Percentiles rank a stretch among this genome's conserved stretches.
Conservation (phyloP, 768 basidiomycete genomes). For the Chalciporus chontae region DNA sequence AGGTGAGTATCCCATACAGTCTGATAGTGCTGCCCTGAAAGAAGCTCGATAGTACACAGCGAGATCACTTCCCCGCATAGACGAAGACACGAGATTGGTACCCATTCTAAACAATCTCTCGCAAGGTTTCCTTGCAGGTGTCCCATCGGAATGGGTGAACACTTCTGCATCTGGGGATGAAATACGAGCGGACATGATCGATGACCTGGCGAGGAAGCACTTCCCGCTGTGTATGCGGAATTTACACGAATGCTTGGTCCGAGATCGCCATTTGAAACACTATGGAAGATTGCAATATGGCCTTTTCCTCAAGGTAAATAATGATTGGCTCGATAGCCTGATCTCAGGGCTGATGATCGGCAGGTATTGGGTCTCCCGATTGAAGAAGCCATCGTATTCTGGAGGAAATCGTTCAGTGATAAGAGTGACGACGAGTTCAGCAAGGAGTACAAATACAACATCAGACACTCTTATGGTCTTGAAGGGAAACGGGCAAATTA, state of each 20-base stretch:
- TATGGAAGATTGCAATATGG: slow-evolving; percentile 89
- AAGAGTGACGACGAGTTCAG: slow-evolving; percentile 95
- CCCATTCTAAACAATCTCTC: slow-evolving; percentile 91
- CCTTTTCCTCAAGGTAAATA: slow-evolving; percentile 84
- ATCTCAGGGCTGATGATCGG: not conserved
- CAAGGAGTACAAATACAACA: slow-evolving; percentile 97
- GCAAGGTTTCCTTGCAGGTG: slow-evolving; percentile 88
- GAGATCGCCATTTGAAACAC: slow-evolving; percentile 88
- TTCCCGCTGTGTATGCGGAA: slow-evolving; percentile 96
- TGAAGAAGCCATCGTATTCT: slow-evolving; percentile 91
- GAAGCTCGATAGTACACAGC: slow-evolving; percentile 62
- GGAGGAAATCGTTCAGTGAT: slow-evolving; percentile 79
- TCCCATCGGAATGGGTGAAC: slow-evolving; percentile 76
- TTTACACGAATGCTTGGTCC: slow-evolving; percentile 72
- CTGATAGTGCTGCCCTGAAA: slow-evolving; percentile 9
- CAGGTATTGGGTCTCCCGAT: slow-evolving; percentile 91
- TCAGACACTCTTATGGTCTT: slow-evolving; percentile 90
- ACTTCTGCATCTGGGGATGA: slow-evolving; percentile 54
- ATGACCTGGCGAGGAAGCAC: slow-evolving; percentile 79
- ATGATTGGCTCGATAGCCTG: slow-evolving; percentile 4
- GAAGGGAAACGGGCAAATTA: slow-evolving; percentile 96
- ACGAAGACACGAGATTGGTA: slow-evolving; percentile 88
- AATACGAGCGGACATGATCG: slow-evolving; percentile 93
- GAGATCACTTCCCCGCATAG: slow-evolving; percentile 81
- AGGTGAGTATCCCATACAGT: slow-evolving; percentile 46